Conservation (phyloP, 129 eudicot genomes). For the Calendula officinalis region DNA sequence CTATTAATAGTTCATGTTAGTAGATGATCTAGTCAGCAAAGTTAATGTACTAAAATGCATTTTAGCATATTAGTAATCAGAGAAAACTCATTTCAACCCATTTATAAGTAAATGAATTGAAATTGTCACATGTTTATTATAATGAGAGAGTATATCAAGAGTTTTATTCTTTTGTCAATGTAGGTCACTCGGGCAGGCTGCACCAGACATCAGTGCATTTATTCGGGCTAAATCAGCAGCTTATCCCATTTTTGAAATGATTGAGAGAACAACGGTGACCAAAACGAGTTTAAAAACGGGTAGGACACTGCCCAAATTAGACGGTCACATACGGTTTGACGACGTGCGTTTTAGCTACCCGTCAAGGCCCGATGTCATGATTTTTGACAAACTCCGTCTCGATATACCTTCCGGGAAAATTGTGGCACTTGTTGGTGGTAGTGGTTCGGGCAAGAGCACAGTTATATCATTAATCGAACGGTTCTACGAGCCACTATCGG, state of each 20-base stretch:
- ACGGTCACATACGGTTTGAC: constrained; percentile 77
- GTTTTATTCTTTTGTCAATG: constrained; percentile 9
- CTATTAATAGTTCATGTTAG: too few species aligned
- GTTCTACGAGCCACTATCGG: constrained; percentile 86
- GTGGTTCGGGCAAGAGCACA: constrained; percentile 99
- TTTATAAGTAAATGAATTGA: not conserved
- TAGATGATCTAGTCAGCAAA: too few species aligned
- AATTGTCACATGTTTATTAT: not conserved
- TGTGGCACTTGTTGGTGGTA: constrained; percentile 95
- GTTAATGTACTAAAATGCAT: too few species aligned
- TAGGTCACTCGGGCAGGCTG: constrained; percentile 98
- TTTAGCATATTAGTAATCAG: too few species aligned
- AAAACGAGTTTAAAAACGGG: constrained; percentile 55
- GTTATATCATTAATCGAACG: constrained; percentile 91
- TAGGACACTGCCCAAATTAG: constrained; percentile 50
- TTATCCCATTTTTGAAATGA: constrained; percentile 90
- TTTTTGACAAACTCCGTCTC: constrained; percentile 61
- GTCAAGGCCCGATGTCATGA: constrained; percentile 82
- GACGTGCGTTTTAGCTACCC: constrained; percentile 93
- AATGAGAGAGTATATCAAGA: not conserved
- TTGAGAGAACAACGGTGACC: constrained; percentile 60
- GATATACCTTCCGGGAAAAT: constrained; percentile 91
- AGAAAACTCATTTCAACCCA: not conserved
- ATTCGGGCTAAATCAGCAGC: constrained; percentile 91
- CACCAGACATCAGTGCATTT: constrained; percentile 95